Evolutionary conservation across 2,329 filamentous ascomycete species (phyloP).

Genomic region (Exserohilum turcica): DNA sequence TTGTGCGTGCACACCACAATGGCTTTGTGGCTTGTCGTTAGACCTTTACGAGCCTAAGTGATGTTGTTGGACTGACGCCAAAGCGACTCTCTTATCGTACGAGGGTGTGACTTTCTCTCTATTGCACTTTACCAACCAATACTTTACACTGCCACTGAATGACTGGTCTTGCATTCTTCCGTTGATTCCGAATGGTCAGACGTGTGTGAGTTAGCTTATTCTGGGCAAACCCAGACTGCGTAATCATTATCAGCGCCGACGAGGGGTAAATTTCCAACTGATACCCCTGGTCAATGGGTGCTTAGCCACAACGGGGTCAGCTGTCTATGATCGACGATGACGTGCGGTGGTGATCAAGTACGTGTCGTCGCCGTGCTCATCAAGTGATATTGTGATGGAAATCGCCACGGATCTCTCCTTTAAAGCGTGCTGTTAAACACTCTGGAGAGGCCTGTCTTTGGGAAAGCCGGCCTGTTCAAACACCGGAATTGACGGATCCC

Average conservation of each 20-base stretch:
- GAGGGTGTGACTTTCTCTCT: not conserved
- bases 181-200: not conserved
- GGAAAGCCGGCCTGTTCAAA: not conserved
- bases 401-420: not conserved
- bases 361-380: not conserved
- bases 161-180: not conserved
- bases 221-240: not conserved
- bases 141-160: not conserved
- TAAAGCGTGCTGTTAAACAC: not conserved
- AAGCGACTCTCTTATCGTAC: not conserved
- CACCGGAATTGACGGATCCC: not conserved
- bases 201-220: not conserved
- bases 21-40: not conserved
- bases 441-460: not conserved
- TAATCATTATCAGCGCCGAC: slow-evolving; percentile 1
- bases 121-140: not conserved
- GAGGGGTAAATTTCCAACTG: slow-evolving; percentile 4
- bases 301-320: slow-evolving; percentile 8
- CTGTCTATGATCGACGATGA: slow-evolving; percentile 4
- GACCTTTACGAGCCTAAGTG: not conserved
- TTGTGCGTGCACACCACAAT: not conserved
- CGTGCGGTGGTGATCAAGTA: not conserved
- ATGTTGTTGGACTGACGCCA: not conserved
- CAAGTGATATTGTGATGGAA: not conserved
- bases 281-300: slow-evolving; percentile 4